Evolutionary conservation across 1,139 yeast genomes (phyloP), one percentile per base, ranked within the genome.

Genomic region (Lodderomyces beijingensis): DNA sequence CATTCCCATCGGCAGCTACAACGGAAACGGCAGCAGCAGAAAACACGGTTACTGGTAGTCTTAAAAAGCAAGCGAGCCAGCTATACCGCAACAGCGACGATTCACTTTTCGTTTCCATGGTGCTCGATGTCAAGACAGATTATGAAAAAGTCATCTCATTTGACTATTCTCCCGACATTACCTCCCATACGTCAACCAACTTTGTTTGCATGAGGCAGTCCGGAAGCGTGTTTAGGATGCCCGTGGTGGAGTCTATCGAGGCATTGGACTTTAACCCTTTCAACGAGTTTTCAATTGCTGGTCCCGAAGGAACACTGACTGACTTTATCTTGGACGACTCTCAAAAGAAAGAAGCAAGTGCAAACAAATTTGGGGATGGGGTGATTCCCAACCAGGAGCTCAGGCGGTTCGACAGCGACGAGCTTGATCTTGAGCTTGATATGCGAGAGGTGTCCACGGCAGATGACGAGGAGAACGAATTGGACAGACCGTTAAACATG

Each of bases 121-220:
- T 87, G 2, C 67, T 77, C 34, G 95, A 88, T 51, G 76, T 79
- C 5, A 76, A 75, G 39, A 81, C 95, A 0, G 85, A 80, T 36
- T 79, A 73, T 49, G 95, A 87, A 45, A 71, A 89, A 44, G 94
- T 88, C 2, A 77, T 83, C 0, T 81, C 95, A 0, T 87, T 82
- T 57, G 96, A 88, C 52, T 88, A 87, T 51, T 77, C 82, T 4
- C 80, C 86, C 1, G 80, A 79, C 44, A 41, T 56, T 3, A 40
- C 51, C 2, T 55, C 71, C 0, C 57, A 57, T 27, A 68, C 75
- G 0, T 65, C 75, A n/a, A 71, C 75, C 25, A 62, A 64, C 41
- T 70, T 85, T 42, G 79, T 88, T 23, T 88, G 96, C 54, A 83
- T 88, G 83, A 65, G 95, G 42, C 94, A 86, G 49, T 82, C 94